Percentiles rank a stretch among this genome's conserved stretches.
Evolutionary conservation across 2,329 filamentous ascomycete genomes (phyloP).

Genomic region (Alternaria solani): DNA sequence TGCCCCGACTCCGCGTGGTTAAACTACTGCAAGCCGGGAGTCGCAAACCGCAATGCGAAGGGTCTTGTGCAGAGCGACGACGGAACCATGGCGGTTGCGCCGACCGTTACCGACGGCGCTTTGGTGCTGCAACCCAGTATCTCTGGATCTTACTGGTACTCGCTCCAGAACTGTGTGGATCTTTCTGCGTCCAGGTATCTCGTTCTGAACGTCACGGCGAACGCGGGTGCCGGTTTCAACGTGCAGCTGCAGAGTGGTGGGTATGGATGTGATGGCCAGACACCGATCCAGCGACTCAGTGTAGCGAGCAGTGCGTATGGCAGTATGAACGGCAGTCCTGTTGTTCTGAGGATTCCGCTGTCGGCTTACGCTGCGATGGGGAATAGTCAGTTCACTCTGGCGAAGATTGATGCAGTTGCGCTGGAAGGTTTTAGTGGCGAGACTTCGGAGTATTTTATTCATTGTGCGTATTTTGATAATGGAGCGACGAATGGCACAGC

Average conservation of each 20-base stretch:
- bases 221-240: slow-evolving; percentile 10
- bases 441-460: slow-evolving; percentile 8
- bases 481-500: not conserved
- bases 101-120: slow-evolving; percentile 2
- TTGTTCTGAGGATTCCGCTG: slow-evolving; percentile 9
- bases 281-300: slow-evolving; percentile 8
- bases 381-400: slow-evolving; percentile 8
- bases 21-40: slow-evolving; percentile 13
- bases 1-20: slow-evolving; percentile 12
- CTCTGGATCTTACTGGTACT: slow-evolving; percentile 18
- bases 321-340: slow-evolving; percentile 7
- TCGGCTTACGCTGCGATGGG: slow-evolving; percentile 2
- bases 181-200: slow-evolving; percentile 1
- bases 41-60: slow-evolving; percentile 3
- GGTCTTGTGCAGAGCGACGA: slow-evolving; percentile 14
- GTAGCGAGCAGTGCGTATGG: slow-evolving; percentile 7
- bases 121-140: slow-evolving; percentile 10
- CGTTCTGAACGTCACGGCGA: slow-evolving; percentile 13
- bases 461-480: slow-evolving; percentile 15
- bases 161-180: slow-evolving; percentile 12
- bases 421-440: slow-evolving; percentile 9
- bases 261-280: not conserved
- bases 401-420: slow-evolving; percentile 9
- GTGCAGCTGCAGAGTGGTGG: slow-evolving; percentile 15
- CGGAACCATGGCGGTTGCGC: slow-evolving; percentile 12